Evolutionary conservation across 2,329 filamentous ascomycete genomes (phyloP).

Genomic region (Aureobasidium sp.): DNA sequence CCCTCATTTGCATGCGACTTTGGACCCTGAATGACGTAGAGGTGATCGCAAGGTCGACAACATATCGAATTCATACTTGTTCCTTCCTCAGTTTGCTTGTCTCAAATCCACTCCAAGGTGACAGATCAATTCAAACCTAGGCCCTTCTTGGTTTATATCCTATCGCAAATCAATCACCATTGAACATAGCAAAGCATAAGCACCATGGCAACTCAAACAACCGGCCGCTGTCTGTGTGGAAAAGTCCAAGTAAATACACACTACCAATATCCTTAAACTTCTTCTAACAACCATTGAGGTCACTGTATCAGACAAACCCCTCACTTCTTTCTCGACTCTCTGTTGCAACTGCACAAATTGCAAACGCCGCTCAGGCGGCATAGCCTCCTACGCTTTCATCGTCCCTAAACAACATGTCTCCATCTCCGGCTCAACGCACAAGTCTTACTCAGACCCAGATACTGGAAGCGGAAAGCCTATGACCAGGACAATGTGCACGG

Average conservation of each 20-base stretch:
- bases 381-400: constrained; percentile 21
- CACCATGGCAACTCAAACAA: neutral
- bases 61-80: neutral
- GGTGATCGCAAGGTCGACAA: neutral
- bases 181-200: neutral
- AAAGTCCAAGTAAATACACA: neutral
- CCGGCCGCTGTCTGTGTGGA: constrained; percentile 13
- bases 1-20: neutral
- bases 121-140: too few relatives aligned
- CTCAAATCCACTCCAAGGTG: too few relatives aligned
- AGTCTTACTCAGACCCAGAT: constrained; percentile 15
- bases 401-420: constrained; percentile 18
- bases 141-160: too few relatives aligned
- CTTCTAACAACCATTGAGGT: neutral
- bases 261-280: too few relatives aligned
- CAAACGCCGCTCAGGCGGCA: constrained; percentile 19
- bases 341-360: constrained; percentile 20
- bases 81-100: neutral
- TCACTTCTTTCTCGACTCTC: constrained; percentile 13
- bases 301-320: neutral
- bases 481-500: constrained; percentile 18
- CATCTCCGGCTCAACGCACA: constrained; percentile 16
- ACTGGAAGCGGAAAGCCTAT: constrained; percentile 21
- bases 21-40: neutral
- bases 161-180: neutral